A percentile compares a stretch with the other conserved stretches of the same genome.
Conservation (phyloP, 805 yeast species). For the Nakazawaea laoshanensis region DNA sequence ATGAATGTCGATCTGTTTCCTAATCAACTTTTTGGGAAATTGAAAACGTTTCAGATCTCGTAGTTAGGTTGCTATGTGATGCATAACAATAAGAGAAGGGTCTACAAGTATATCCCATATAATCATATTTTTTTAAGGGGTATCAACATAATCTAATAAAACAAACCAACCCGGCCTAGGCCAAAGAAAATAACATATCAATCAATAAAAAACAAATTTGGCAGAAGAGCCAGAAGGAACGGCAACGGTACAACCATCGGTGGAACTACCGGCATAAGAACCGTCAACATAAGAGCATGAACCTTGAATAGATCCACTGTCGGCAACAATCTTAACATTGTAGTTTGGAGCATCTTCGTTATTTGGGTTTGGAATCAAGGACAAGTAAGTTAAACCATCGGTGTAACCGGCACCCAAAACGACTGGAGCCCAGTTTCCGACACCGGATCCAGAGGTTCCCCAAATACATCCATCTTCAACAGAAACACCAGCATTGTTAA, state of each 20-base stretch:
- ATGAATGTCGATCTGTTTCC: no score
- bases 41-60: no score
- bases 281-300: conserved; percentile 35
- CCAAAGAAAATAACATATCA: background rate
- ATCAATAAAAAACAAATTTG: conserved; percentile 22
- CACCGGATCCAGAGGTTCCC: conserved; percentile 72
- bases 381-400: conserved; percentile 66
- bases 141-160: background rate
- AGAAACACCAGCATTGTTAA: conserved; percentile 91
- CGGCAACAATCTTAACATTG: conserved; percentile 36
- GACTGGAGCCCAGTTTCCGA: conserved; percentile 98
- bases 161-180: no score
- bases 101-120: no score
- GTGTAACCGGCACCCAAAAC: conserved; percentile 89
- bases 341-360: conserved; percentile 53
- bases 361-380: conserved; percentile 94
- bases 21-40: no score
- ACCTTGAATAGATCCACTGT: conserved; percentile 28
- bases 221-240: conserved; percentile 25
- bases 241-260: conserved; percentile 75
- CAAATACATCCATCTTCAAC: conserved; percentile 89
- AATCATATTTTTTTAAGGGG: no score
- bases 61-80: no score
- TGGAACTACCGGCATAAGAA: conserved; percentile 41
- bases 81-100: no score